Evolutionary conservation across 305 asterid species (phyloP).

Genomic region (Galium porrigens): DNA sequence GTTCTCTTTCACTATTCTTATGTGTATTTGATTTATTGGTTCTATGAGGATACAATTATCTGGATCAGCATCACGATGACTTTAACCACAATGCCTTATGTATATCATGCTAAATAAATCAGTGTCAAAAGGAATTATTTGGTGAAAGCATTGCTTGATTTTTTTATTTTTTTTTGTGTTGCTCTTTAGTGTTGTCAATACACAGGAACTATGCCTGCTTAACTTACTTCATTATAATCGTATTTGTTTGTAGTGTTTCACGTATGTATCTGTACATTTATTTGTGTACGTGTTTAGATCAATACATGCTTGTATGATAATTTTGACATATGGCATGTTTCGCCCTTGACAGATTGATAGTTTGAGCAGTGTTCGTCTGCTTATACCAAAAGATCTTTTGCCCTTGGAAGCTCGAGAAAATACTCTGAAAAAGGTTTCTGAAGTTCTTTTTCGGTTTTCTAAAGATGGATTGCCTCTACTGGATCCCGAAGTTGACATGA

Average conservation of each 20-base stretch:
- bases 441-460: constrained; percentile 59
- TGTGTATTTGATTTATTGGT: not conserved
- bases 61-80: not conserved
- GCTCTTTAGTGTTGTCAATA: not conserved
- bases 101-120: not conserved
- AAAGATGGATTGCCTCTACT: constrained; percentile 71
- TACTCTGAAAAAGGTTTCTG: constrained; percentile 70
- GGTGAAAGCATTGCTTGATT: not conserved
- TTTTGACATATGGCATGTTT: not conserved
- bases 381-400: constrained; percentile 78
- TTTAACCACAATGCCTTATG: not conserved
- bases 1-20: not conserved
- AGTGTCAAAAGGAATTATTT: not conserved
- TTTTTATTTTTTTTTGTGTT: not conserved
- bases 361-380: constrained; percentile 57
- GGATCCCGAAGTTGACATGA: constrained; percentile 95
- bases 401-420: constrained; percentile 74
- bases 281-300: no score
- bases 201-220: not conserved
- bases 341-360: constrained; percentile 43
- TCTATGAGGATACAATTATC: not conserved
- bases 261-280: not conserved
- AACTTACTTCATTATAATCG: not conserved
- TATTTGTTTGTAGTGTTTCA: not conserved
- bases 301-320: not conserved